Evolutionary conservation across 768 basidiomycete genomes (phyloP).

Genomic region (Termitomyces sp.): DNA sequence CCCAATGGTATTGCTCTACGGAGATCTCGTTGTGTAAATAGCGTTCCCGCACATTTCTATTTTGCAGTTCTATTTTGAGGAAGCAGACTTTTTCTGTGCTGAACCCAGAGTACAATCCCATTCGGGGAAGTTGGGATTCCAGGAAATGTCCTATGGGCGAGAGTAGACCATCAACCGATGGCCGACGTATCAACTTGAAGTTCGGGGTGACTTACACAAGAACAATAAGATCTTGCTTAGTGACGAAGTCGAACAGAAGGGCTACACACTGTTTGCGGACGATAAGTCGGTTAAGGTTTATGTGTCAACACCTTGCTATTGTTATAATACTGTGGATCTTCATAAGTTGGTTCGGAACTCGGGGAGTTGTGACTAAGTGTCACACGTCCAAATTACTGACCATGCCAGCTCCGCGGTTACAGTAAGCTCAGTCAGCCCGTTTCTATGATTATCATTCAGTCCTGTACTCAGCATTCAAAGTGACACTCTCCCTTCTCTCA

Average conservation of each 20-base stretch:
- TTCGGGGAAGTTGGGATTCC: not conserved
- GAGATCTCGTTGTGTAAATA: not conserved
- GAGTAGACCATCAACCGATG: too few relatives aligned
- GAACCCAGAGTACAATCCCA: not conserved
- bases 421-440: constrained; percentile 24
- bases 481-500: constrained; percentile 11
- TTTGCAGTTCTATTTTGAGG: not conserved
- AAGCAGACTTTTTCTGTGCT: not conserved
- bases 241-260: not conserved
- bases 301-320: not conserved
- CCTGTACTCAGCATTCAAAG: constrained; percentile 12
- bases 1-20: not conserved
- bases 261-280: not conserved
- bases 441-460: constrained; percentile 25
- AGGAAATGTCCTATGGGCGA: too few relatives aligned
- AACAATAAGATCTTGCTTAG: too few relatives aligned
- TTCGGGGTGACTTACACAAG: not conserved
- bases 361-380: constrained; percentile 10
- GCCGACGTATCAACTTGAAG: not conserved
- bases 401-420: constrained; percentile 8
- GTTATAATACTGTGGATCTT: not conserved
- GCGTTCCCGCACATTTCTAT: not conserved
- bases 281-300: not conserved
- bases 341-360: constrained; percentile 2
- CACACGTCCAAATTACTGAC: constrained; percentile 13